A percentile compares a stretch with the other conserved stretches of the same genome.
phyloP scores from a whole-genome alignment of 2,329 filamentous ascomycete species.

The Colletotrichum karsti region DNA sequence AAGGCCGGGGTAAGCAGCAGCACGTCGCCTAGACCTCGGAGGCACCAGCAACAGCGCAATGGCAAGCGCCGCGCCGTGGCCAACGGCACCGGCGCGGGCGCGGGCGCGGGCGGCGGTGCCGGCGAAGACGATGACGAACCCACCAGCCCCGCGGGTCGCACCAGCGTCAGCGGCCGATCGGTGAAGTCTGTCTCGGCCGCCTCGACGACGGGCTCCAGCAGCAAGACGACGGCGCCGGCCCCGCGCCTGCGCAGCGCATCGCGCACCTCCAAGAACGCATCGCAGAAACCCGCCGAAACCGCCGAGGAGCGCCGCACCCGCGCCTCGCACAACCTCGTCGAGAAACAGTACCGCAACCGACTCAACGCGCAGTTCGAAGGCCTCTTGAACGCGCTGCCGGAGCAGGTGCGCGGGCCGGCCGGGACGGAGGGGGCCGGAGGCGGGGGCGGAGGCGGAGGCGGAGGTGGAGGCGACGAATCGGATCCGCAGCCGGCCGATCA shows the following conservation, averaged over 20 bases:
- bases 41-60: conserved; percentile 12
- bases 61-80: conserved; percentile 20
- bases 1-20: not conserved
- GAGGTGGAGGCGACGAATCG: conserved; percentile 12
- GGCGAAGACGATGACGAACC: conserved; percentile 2
- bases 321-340: conserved; percentile 42
- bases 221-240: conserved; percentile 23
- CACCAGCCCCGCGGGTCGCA: conserved; percentile 15
- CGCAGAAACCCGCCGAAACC: conserved; percentile 34
- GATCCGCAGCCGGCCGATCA: conserved; percentile 32
- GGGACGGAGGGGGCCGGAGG: not conserved
- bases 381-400: conserved; percentile 37
- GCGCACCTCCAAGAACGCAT: conserved; percentile 39
- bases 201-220: conserved; percentile 14
- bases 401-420: conserved; percentile 28
- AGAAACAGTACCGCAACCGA: conserved; percentile 43
- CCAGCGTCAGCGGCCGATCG: conserved; percentile 20
- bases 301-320: conserved; percentile 38
- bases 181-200: conserved; percentile 7
- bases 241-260: conserved; percentile 38
- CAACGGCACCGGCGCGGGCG: not conserved
- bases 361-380: conserved; percentile 42
- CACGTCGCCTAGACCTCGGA: not conserved
- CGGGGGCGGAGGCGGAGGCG: not conserved
- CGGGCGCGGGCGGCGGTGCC: not conserved